A percentile compares a stretch with the other conserved stretches of the same genome.
These are phyloP conservation scores for Coniferiporia weirii DNA, from an alignment of 1,284 basidiomycete species.

Conservation along the genomic window DNA sequence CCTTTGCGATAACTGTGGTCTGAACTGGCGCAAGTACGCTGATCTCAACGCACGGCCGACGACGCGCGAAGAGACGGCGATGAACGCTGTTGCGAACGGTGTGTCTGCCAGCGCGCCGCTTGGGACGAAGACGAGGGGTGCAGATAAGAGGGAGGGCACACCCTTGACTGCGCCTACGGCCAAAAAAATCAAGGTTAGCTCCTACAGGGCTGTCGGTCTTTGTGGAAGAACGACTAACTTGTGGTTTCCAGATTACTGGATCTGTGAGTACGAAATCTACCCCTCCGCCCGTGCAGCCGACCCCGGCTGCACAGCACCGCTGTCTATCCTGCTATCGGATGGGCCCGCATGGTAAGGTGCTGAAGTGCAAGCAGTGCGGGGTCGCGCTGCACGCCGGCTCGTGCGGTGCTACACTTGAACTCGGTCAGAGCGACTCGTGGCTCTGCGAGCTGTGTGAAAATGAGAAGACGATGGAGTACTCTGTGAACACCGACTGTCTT, in stretches of 20 bases:
- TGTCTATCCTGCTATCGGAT: constrained; percentile 74
- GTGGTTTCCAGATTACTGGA: constrained; percentile 42
- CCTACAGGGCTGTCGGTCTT: not conserved
- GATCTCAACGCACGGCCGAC: constrained; percentile 68
- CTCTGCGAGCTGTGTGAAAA: constrained; percentile 83
- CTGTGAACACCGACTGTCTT: constrained; percentile 67
- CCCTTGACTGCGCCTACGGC: constrained; percentile 54
- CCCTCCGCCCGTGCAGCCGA: constrained; percentile 45
- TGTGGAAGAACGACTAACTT: not conserved
- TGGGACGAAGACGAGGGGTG: constrained; percentile 39
- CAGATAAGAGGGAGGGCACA: constrained; percentile 76
- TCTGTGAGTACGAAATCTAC: constrained; percentile 44
- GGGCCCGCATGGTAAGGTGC: constrained; percentile 69
- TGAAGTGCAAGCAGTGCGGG: constrained; percentile 75
- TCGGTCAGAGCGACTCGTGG: constrained; percentile 65
- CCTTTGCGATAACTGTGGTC: constrained; percentile 78
- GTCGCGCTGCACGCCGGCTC: constrained; percentile 73
- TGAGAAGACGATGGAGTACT: constrained; percentile 69
- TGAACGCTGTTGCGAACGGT: constrained; percentile 9
- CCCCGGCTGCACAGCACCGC: constrained; percentile 52
- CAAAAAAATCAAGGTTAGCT: constrained; percentile 64
- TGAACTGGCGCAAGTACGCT: constrained; percentile 85
- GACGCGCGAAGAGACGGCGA: constrained; percentile 55
- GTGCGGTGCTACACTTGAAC: constrained; percentile 65
- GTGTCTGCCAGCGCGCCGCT: constrained; percentile 26